Base-by-base conservation (phyloP, 768 basidiomycete species). In the Lactifluus volemus region DNA sequence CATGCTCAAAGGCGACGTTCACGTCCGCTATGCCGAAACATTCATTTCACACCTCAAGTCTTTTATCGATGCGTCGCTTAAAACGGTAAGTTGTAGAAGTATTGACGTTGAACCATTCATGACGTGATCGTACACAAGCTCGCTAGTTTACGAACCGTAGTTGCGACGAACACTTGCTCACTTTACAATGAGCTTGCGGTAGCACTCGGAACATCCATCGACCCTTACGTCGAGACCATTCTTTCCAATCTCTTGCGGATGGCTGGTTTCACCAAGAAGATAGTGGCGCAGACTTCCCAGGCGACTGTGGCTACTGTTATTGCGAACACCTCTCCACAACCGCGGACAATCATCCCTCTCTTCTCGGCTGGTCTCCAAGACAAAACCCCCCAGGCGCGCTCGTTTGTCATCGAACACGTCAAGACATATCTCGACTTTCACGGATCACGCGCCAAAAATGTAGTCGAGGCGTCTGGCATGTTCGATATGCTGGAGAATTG, bases 181-280 rank as follows among this genome's bases (percentile, higher is more conserved):
- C 79, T 97, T 52, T 90, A 96, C 68, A 66, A 72, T 47, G 93
- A 97, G 65, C 77, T 98, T 42, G 83, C 85, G 38, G 65, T 74
- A 34, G 75, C 83, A 15, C 81, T 98, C 34, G 84, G 84, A 49
- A 67, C 81, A 10, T 72, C 78, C 15, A 75, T 98, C 49, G 95
- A 98, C 70, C 85, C 85, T 0, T 83, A 88, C 68, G 86, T 86
- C 69, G 97, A 98, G 52, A 71, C 78, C 2, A 69, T 97, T 3
- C 77, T 92, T 60, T 80, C 81, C n/a, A 81, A 87, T 68, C 80
- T 95, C 12, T 77, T 95, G 45, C 85, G 84, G 63, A 88, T 98
- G 89, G 84, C 89, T 32, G 85, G 84, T 8, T 85, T 90, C 57
- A 98, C 95, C 36, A 99, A 99, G 74, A 96, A 95, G 71, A 85